phyloP scores from a whole-genome alignment of 768 basidiomycete genomes.

The Strobilomyces confusus region DNA sequence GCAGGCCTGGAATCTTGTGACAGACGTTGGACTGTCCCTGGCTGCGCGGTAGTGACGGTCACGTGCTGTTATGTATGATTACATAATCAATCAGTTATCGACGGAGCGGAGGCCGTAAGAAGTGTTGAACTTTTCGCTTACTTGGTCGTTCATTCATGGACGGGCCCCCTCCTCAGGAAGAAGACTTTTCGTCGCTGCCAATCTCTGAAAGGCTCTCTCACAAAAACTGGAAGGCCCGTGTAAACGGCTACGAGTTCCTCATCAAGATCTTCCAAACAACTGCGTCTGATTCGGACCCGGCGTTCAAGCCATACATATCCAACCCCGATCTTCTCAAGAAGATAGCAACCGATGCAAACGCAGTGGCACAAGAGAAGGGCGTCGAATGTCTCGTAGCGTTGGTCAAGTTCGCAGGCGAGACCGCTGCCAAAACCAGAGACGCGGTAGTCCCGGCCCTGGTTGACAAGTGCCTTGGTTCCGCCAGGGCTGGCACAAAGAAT shows the following conservation, averaged over 20 bases:
- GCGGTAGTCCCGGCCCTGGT: slow-evolving; percentile 86
- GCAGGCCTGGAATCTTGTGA: slow-evolving; percentile 55
- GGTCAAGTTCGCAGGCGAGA: slow-evolving; percentile 90
- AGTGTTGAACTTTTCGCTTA: slow-evolving; percentile 12
- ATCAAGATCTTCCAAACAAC: slow-evolving; percentile 85
- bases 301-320: slow-evolving; percentile 84
- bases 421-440: slow-evolving; percentile 73
- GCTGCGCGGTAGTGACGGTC: slow-evolving; percentile 33
- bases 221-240: slow-evolving; percentile 99
- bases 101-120: background rate
- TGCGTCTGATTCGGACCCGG: slow-evolving; percentile 89
- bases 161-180: slow-evolving; percentile 87
- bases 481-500: slow-evolving; percentile 84
- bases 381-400: slow-evolving; percentile 84
- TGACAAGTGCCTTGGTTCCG: slow-evolving; percentile 92
- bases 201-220: slow-evolving; percentile 80
- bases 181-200: slow-evolving; percentile 82
- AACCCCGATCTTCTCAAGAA: slow-evolving; percentile 79
- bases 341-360: slow-evolving; percentile 87
- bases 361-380: slow-evolving; percentile 97
- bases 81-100: slow-evolving; percentile 22
- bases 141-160: slow-evolving; percentile 53
- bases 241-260: slow-evolving; percentile 87
- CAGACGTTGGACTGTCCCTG: slow-evolving; percentile 54
- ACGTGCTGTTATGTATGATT: slow-evolving; percentile 21